Base-by-base conservation (phyloP, 495 filamentous ascomycete species). In the Annulohypoxylon moriforme region DNA sequence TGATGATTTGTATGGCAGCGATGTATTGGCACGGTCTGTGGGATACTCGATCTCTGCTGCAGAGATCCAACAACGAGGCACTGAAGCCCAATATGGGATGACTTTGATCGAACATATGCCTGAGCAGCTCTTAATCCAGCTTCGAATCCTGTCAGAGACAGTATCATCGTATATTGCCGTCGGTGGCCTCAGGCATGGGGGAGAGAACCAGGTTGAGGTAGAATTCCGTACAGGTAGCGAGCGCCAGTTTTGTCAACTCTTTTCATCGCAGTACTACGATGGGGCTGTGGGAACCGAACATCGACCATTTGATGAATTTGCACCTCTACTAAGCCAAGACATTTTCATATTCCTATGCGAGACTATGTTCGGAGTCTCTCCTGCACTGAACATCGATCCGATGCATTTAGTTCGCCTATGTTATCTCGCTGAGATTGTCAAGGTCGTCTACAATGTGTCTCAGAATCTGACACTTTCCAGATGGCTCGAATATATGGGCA, bases 91-190 rank as follows among this genome's bases (percentile, higher is more conserved):
- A 42, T 87, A 89, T 34, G 92, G 92, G 18, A 84, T 85, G 72
- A 94, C 91, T 0, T 81, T 98, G 33, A 75, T 98, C n/a, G 92
- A 94, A 67, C 94, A 90, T 72, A 92, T 98, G 27, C 89, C 95
- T 0, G 87, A 93, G 40, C 87, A 96, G 74, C 85, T 89, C 2
- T 79, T 99, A 42, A 94, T 93, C 0, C 94, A 97, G 76, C 84
- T 99, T n/a, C 92, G 94, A 61, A 90, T 99, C 20, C 82, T 97
- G 57, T 90, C 93, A 1, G 96, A 98, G 81, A 97, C 94, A 10
- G 90, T 93, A 10, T 87, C 90, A 14, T 93, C 94, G 1, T 98
- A 94, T 77, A 88, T 93, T 46, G 87, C 93, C 6, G 85, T 97
- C 65, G 93, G 93, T 2, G 89, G 88, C 13, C 80, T 93, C 27